These are phyloP conservation scores for Hondaea fermentalgiana DNA, from an alignment of 108 stramenopile species.

Conservation along the genomic window DNA sequence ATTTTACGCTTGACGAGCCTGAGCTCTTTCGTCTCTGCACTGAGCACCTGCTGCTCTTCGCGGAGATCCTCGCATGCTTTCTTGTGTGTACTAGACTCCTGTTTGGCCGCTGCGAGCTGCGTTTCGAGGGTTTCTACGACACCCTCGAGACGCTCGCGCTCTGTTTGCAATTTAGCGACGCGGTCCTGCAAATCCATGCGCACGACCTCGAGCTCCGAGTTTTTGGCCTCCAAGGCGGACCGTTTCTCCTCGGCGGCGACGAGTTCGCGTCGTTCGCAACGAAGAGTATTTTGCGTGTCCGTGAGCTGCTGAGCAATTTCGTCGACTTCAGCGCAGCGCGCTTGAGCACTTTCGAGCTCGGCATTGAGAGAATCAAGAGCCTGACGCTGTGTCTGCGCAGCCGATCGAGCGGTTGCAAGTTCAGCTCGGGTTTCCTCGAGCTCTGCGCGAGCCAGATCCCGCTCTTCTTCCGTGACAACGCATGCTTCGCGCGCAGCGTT, in stretches of 20 bases:
- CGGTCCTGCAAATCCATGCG: neutral
- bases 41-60: neutral
- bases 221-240: neutral
- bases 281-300: neutral
- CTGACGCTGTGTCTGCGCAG: neutral
- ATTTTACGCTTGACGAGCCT: neutral
- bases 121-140: neutral
- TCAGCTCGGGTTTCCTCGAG: neutral
- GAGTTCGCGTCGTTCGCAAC: neutral
- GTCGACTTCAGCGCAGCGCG: neutral
- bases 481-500: neutral
- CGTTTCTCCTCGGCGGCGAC: neutral
- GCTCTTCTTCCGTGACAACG: neutral
- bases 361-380: neutral
- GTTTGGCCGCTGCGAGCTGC: neutral
- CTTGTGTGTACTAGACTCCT: neutral
- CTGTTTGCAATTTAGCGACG: neutral
- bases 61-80: neutral
- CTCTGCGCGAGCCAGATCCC: neutral
- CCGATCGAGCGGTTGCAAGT: neutral
- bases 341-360: neutral
- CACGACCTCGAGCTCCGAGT: neutral
- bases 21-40: neutral
- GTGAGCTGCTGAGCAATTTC: neutral
- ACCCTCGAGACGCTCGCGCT: neutral